Percentiles rank a stretch among this genome's conserved stretches.
Evolutionary conservation across 1,284 basidiomycete genomes (phyloP).

Genomic region (Porogramme epimiltina): DNA sequence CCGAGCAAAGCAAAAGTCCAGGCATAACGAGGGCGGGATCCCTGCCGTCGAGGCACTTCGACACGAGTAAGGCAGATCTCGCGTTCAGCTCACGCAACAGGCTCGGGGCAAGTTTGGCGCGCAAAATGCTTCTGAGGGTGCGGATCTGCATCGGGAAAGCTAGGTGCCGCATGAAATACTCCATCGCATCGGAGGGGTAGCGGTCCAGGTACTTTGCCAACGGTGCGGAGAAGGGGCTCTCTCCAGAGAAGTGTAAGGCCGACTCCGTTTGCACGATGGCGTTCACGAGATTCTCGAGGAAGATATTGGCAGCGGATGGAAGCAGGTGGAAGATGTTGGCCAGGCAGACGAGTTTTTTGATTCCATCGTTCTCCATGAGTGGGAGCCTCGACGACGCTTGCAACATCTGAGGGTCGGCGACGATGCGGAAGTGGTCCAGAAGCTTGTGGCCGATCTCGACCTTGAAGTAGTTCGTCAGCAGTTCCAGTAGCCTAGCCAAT

Average conservation of each 20-base stretch:
- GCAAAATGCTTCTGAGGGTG: slow-evolving; percentile 81
- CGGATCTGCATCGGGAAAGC: slow-evolving; percentile 75
- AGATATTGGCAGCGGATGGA: slow-evolving; percentile 91
- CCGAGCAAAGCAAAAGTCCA: slow-evolving; percentile 76
- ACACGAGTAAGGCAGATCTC: slow-evolving; percentile 63
- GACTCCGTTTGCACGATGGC: slow-evolving; percentile 94
- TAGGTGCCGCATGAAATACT: slow-evolving; percentile 84
- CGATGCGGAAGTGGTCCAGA: slow-evolving; percentile 91
- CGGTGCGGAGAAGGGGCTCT: slow-evolving; percentile 94
- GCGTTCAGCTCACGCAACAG: slow-evolving; percentile 76
- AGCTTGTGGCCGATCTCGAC: slow-evolving; percentile 99
- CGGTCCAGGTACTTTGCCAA: slow-evolving; percentile 90
- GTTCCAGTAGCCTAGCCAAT: slow-evolving; percentile 90
- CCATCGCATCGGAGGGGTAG: slow-evolving; percentile 84
- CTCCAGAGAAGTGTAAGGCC: slow-evolving; percentile 86
- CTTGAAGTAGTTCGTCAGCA: slow-evolving; percentile 99
- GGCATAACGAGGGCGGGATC: slow-evolving; percentile 61
- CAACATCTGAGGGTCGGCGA: slow-evolving; percentile 87
- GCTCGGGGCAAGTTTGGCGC: slow-evolving; percentile 75
- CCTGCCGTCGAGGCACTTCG: slow-evolving; percentile 57
- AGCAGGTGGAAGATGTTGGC: slow-evolving; percentile 98
- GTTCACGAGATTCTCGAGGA: slow-evolving; percentile 85
- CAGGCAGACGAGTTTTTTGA: slow-evolving; percentile 91
- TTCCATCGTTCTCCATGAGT: slow-evolving; percentile 86
- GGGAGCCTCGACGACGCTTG: slow-evolving; percentile 78